Base-by-base conservation (phyloP, 2,329 filamentous ascomycete genomes). In the Aspergillus fischeri region DNA sequence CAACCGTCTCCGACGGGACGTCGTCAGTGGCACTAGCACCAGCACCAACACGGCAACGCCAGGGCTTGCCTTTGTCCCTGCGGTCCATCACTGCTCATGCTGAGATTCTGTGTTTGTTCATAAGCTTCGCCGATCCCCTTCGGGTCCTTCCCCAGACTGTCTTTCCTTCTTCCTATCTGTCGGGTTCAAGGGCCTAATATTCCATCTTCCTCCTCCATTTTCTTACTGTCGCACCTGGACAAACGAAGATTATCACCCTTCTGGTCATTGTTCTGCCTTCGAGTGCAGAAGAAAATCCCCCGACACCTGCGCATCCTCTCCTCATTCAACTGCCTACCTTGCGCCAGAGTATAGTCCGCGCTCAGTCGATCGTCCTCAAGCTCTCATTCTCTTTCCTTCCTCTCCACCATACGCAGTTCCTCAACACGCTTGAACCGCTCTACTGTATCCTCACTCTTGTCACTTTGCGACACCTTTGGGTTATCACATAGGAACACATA, bases 71-170 rank as follows among this genome's bases (percentile, higher is more conserved):
- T 68, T 67, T 63, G 63, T 68, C 65, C 61, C 66, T 65, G 56
- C 52, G 55, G 56, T 55, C 62, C 60, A 65, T 66, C 63, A 38
- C 32, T 38, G 14, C 66, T 69, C 64, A 68, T 63, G 60, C 65
- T 66, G 66, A 58, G 63, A 69, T 65, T 66, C 63, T 68, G 65
- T 67, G 64, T 68, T 69, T 70, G 70, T 72, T 75, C 73, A 73
- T 75, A 75, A 75, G 73, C 73, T 74, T 74, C 72, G 73, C 70
- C 73, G 73, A 75, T 75, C 73, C 72, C 72, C 71, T 73, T 69
- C 56, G 59, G 59, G 62, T 60, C 62, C 63, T 66, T 72, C 72
- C 72, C 73, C 72, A 72, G 71, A 74, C 67, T 67, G 63, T 56
- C 63, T 63, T 61, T 63, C 53, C 50, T 61, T 67, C 60, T 64